Conservation (phyloP, 306 rosid species). For the Boehmeria nivea region DNA sequence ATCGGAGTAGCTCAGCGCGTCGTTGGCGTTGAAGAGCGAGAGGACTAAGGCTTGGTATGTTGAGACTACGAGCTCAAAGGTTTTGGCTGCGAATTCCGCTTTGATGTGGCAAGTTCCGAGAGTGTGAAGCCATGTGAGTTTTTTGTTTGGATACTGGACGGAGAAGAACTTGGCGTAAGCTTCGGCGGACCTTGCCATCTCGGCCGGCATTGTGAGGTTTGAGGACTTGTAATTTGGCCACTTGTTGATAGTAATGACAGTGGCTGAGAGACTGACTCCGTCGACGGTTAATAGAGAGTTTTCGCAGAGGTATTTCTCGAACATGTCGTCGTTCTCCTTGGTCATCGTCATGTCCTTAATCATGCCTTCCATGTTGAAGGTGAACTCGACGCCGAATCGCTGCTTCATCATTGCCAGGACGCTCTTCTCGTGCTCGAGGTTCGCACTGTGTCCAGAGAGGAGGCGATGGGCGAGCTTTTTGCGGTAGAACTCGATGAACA, state of each 20-base stretch:
- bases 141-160: no score
- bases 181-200: no score
- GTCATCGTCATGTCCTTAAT: slow-evolving; percentile 83
- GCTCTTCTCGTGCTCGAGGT: slow-evolving; percentile 66
- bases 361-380: slow-evolving; percentile 98
- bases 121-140: slow-evolving; percentile 89
- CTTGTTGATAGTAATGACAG: slow-evolving; percentile 75
- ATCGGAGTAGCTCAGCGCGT: no score
- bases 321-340: slow-evolving; percentile 58
- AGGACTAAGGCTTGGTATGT: slow-evolving; percentile 93
- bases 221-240: slow-evolving; percentile 93
- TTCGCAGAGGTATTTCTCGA: slow-evolving; percentile 56
- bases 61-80: slow-evolving; percentile 71
- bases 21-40: no score
- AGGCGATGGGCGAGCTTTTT: slow-evolving; percentile 89
- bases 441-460: slow-evolving; percentile 81
- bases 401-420: slow-evolving; percentile 66
- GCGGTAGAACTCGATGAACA: slow-evolving; percentile 86
- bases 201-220: slow-evolving; percentile 72
- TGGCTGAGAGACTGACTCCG: slow-evolving; percentile 76
- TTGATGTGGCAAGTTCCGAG: slow-evolving; percentile 66
- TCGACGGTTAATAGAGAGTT: slow-evolving; percentile 45
- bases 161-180: no score
- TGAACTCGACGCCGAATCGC: slow-evolving; percentile 83
- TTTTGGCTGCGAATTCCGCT: slow-evolving; percentile 66